Evolutionary conservation across 257 asterid species (phyloP), one percentile per base, ranked within the genome.

Genomic region (Jaltomata sinuosa): DNA sequence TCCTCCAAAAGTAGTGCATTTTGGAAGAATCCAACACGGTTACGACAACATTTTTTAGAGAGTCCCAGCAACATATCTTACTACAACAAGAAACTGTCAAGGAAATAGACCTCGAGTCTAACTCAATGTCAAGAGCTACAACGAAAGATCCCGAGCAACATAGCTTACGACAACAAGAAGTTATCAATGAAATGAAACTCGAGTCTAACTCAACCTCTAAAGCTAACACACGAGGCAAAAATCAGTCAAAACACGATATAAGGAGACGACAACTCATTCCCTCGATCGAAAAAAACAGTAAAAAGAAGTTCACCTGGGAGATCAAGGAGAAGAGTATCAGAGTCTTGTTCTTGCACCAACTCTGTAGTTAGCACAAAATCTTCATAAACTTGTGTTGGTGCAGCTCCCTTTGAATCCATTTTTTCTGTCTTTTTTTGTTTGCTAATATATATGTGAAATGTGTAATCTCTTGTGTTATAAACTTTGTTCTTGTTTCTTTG

Each of bases 281-380:
- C 34, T 40, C 55, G 5, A 40, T 8, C 55, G 7, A 40, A 40
- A 22, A 22, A 42, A 42, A 72, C 3, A 11, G 36, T 40, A 22
- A 42, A n/a, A 45, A 74, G 36, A 12, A 0, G 11, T 11, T 42
- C 80, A 74, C 81, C 81, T 74, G 59, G 45, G 59, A 74, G 81
- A 74, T 45, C 6, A 74, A 74, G 22, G 22, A 74, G 81, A 74
- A 45, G 81, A 25, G 40, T 74, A 8, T 74, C 81, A 74, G 15
- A 74, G 40, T 74, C 59, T 74, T 45, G 81, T 27, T 74, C 81
- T 74, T 74, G 81, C n/a, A 74, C 59, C 81, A 74, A 45, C 59
- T 74, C 81, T 74, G 81, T 45, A 22, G 59, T 74, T 45, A 59
- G 81, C 81, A 45, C 81, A 45, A 74, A 74, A 25, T 74, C 59